Conservation (phyloP, 305 asterid genomes). For the Euphrasia arctica region DNA sequence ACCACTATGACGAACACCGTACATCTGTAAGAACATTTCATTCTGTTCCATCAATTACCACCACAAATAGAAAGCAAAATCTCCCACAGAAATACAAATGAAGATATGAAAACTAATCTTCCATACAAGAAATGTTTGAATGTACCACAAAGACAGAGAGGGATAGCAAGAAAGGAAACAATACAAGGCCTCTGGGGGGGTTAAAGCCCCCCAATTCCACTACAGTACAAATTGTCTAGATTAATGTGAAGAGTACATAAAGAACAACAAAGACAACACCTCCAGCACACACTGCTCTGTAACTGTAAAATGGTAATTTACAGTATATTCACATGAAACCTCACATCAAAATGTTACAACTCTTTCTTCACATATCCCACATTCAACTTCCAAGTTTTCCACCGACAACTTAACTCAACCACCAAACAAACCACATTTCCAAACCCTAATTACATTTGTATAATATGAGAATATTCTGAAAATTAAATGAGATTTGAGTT, state of each 20-base stretch:
- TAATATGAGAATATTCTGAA: not conserved
- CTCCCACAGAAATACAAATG: not conserved
- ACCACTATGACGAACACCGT: constrained; percentile 36
- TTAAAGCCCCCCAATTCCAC: constrained; percentile 21
- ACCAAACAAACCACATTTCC: constrained; percentile 15
- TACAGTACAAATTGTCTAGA: constrained; percentile 26
- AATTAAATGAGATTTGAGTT: not conserved
- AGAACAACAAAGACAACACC: constrained; percentile 35
- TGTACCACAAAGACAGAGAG: constrained; percentile 4
- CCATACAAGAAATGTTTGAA: constrained; percentile 16
- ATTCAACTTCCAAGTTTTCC: constrained; percentile 28
- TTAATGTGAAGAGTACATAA: constrained; percentile 32
- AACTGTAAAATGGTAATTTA: constrained; percentile 21
- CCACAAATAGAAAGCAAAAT: not conserved
- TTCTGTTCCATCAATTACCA: constrained; percentile 19
- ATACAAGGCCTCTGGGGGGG: not conserved
- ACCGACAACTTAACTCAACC: constrained; percentile 11
- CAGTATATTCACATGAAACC: constrained; percentile 32
- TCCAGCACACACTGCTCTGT: constrained; percentile 21
- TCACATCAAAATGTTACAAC: constrained; percentile 39
- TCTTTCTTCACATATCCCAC: constrained; percentile 18
- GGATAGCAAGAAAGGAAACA: not conserved
- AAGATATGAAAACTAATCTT: constrained; percentile 4
- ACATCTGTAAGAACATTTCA: constrained; percentile 41
- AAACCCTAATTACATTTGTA: not conserved